Conservation (phyloP, 2,329 filamentous ascomycete species). For the Colletotrichum viniferum region DNA sequence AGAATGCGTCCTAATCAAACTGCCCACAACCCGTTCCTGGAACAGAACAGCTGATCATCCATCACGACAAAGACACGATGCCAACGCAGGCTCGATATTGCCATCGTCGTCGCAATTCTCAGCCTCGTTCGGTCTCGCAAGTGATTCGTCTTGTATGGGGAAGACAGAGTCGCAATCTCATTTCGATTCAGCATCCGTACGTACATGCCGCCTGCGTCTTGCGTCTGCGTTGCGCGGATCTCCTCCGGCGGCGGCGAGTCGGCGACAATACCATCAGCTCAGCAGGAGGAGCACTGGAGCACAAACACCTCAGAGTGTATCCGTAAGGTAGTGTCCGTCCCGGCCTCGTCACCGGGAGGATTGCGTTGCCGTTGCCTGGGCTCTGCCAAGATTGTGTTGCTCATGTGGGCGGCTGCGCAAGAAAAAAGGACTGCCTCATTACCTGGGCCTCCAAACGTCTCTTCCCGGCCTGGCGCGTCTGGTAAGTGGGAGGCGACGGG, state of each 20-base stretch:
- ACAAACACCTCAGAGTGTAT: background rate
- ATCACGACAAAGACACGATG: background rate
- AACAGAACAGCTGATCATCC: background rate
- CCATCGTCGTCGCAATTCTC: slow-evolving; percentile 1
- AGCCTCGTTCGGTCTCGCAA: background rate
- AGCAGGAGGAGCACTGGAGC: background rate
- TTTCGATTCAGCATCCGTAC: background rate
- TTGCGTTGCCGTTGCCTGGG: slow-evolving; percentile 10
- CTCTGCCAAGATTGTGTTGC: slow-evolving; percentile 10
- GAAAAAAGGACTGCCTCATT: background rate
- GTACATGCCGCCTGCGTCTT: background rate
- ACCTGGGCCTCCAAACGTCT: background rate
- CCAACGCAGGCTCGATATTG: background rate
- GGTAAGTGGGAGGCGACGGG: slow-evolving; percentile 12
- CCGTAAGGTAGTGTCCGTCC: background rate
- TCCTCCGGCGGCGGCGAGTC: background rate
- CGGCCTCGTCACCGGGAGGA: slow-evolving; percentile 4
- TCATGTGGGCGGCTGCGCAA: background rate
- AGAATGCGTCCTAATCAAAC: background rate
- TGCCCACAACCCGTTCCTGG: background rate
- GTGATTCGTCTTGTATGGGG: background rate
- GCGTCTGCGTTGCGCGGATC: background rate
- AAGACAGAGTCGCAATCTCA: background rate
- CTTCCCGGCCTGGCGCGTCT: slow-evolving; percentile 2
- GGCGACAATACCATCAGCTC: background rate